Evolutionary conservation across 208 protist genomes (phyloP), one percentile per base, ranked within the genome.

Genomic region (Trypanosoma rangeli): DNA sequence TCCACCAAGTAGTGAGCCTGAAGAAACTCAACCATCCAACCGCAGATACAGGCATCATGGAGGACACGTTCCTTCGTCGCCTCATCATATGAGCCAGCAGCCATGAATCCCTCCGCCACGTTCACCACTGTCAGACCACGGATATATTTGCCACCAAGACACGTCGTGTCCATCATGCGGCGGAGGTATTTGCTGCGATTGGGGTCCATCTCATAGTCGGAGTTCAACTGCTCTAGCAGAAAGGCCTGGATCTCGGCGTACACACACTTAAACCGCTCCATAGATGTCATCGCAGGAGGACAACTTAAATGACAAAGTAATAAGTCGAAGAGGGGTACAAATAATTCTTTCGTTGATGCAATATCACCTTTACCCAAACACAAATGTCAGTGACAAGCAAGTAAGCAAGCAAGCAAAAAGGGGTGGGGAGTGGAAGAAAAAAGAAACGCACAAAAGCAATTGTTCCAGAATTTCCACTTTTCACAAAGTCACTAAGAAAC

Each of bases 1-100:
- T 98, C 93, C 16, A 99, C 93, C 20, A 99, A 86, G 76, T 98
- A 98, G 79, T 96, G 96, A 0, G 97, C 95, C 87, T 99, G 98
- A 8, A 99, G 88, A 79, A 95, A 87, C 80, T 96, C 90, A 42
- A 97, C 82, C 81, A 87, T 92, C 94, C 96, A 98, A 37, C 97
- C 98, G 62, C 98, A 94, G 31, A 98, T 82, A 55, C 83, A 87
- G 29, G 97, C 93, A 68, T 97, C 85, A 74, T 94, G 87, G 52
- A 94, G 78, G 1, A 90, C 63, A 33, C 78, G 80, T 60, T 90
- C 61, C n/a, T 53, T 53, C 33, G 26, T 68, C 37, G 64, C 69
- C 22, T 60, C 74, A 60, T 80, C 76, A 12, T 76, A 33, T 24
- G 74, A 55, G 13, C 52, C 24, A 16, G 44, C 37, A 3, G 50